These are phyloP conservation scores for Massospora cicadina DNA, from an alignment of 371 early-diverging fungal genomes.

Conservation along the genomic window DNA sequence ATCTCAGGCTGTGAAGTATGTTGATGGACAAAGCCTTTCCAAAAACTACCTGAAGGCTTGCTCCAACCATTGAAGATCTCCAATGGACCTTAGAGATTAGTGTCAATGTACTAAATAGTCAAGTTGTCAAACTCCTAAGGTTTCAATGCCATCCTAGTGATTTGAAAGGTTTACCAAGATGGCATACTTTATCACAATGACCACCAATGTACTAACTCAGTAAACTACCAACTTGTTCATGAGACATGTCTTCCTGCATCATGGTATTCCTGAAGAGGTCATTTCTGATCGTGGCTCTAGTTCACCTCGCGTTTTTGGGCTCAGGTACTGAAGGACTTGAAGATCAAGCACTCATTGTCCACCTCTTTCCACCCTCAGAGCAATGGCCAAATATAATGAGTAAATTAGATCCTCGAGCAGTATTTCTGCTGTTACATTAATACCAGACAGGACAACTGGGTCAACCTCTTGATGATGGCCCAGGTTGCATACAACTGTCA, in stretches of 20 bases:
- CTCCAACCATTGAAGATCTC: conserved; percentile 20
- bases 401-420: conserved; percentile 27
- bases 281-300: conserved; percentile 12
- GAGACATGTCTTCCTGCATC: conserved; percentile 13
- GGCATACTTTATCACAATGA: conserved; percentile 13
- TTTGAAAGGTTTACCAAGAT: conserved; percentile 27
- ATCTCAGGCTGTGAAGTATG: conserved; percentile 14
- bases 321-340: conserved; percentile 13
- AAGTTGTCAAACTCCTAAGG: conserved; percentile 15
- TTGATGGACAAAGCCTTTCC: conserved; percentile 16
- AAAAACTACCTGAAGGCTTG: conserved; percentile 17
- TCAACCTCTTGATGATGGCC: conserved; percentile 19
- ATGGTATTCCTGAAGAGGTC: conserved; percentile 13
- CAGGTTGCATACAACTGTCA: conserved; percentile 33
- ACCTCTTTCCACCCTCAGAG: conserved; percentile 28
- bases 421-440: conserved; percentile 23
- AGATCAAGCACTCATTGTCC: conserved; percentile 18
- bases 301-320: conserved; percentile 24
- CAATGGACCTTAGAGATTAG: conserved; percentile 6
- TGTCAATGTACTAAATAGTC: conserved; percentile 16
- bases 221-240: conserved; percentile 14
- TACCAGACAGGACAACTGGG: conserved; percentile 28
- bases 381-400: conserved; percentile 30
- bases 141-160: conserved; percentile 21
- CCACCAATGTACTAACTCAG: conserved; percentile 10